These are phyloP conservation scores for Melastoma malabathricum DNA, from an alignment of 345 rosid species.

Conservation along the genomic window DNA sequence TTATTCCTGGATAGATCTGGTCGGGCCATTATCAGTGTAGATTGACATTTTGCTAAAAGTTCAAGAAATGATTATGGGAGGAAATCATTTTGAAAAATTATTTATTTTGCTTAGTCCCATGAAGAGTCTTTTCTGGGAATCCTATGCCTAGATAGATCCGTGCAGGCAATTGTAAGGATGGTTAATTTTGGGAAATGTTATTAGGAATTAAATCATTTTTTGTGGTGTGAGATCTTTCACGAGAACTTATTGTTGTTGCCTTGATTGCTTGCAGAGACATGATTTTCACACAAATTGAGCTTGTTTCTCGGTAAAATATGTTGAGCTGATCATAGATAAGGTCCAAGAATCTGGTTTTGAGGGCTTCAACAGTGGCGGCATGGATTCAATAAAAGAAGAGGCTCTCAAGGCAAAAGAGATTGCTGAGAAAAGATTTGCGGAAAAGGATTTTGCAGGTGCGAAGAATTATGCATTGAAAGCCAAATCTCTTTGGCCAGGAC, in stretches of 20 bases:
- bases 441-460: slow-evolving; percentile 68
- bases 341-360: slow-evolving; percentile 11
- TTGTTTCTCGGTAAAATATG: slow-evolving; percentile 13
- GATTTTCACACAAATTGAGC: slow-evolving; percentile 16
- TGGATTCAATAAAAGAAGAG: slow-evolving; percentile 69
- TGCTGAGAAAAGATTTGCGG: slow-evolving; percentile 75
- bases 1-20: too few relatives aligned
- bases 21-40: too few relatives aligned
- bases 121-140: too few relatives aligned
- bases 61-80: too few relatives aligned
- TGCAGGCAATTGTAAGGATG: too few relatives aligned
- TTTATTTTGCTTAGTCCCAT: too few relatives aligned
- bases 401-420: slow-evolving; percentile 74
- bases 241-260: background rate
- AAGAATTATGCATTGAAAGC: slow-evolving; percentile 77
- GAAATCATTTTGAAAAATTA: too few relatives aligned
- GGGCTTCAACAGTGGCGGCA: slow-evolving; percentile 21
- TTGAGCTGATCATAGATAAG: slow-evolving; percentile 22
- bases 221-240: too few relatives aligned
- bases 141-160: too few relatives aligned
- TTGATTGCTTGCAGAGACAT: slow-evolving; percentile 30
- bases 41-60: too few relatives aligned
- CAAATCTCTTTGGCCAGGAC: slow-evolving; percentile 53
- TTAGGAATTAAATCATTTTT: too few relatives aligned
- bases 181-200: too few relatives aligned